Conservation (phyloP, 2,329 filamentous ascomycete genomes). For the Diaporthe destruens region DNA sequence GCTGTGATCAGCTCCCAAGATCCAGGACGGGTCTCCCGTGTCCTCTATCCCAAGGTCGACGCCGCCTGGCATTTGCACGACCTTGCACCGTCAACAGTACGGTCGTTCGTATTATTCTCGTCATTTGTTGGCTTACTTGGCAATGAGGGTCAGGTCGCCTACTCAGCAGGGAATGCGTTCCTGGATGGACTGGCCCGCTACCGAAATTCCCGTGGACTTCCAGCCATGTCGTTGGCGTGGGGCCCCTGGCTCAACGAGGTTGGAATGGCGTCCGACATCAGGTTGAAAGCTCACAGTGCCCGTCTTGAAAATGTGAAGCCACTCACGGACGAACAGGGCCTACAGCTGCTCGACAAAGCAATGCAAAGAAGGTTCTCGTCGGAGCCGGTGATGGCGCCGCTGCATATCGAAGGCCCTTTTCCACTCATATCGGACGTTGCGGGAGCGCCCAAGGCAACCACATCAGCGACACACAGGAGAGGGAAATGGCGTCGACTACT, state of each 20-base stretch:
- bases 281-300: neutral
- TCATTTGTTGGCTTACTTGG: constrained; percentile 7
- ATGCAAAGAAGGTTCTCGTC: neutral
- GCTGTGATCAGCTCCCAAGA: neutral
- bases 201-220: neutral
- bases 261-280: constrained; percentile 8
- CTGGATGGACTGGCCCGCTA: constrained; percentile 11
- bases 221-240: constrained; percentile 15
- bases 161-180: constrained; percentile 1
- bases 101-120: constrained; percentile 16
- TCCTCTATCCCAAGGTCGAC: constrained; percentile 23
- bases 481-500: neutral
- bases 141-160: constrained; percentile 5
- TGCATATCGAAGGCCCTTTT: neutral
- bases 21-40: neutral
- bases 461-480: neutral
- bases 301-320: neutral
- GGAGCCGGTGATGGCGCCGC: neutral
- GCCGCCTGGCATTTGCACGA: constrained; percentile 24
- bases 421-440: neutral
- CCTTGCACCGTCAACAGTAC: neutral
- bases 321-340: neutral
- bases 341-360: neutral
- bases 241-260: constrained; percentile 19
- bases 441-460: neutral